phyloP scores from a whole-genome alignment of 2,329 filamentous ascomycete genomes.

The Verruconis gallopava region DNA sequence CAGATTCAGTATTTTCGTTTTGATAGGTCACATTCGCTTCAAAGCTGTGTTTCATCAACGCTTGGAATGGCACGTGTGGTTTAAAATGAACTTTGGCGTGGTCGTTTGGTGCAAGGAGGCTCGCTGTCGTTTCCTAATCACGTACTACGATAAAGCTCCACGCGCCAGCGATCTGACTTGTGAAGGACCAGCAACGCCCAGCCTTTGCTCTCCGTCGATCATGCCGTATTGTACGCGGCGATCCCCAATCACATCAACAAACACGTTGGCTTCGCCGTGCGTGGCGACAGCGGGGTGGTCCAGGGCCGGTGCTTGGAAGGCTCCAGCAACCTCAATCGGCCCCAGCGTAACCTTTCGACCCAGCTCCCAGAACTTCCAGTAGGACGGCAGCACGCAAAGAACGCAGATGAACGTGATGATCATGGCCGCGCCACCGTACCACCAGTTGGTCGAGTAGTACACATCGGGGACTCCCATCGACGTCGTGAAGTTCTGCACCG shows the following conservation, averaged over 20 bases:
- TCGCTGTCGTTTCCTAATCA: no score
- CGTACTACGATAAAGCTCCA: no score
- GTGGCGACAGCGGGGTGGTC: conserved; percentile 1
- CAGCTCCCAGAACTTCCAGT: conserved; percentile 8
- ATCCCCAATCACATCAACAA: conserved; percentile 3
- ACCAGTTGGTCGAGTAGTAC: neutral
- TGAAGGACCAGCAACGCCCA: neutral
- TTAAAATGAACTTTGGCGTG: no score
- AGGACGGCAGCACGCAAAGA: neutral
- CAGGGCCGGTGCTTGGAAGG: conserved; percentile 3
- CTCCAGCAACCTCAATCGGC: conserved; percentile 2
- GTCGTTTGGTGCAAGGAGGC: no score
- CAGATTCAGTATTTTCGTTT: no score
- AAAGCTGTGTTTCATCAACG: no score
- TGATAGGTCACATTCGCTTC: no score
- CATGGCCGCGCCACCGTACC: conserved; percentile 1
- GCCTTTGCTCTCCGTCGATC: neutral
- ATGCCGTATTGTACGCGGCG: conserved; percentile 1
- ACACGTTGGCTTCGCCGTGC: neutral
- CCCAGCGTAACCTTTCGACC: conserved; percentile 6
- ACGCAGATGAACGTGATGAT: neutral
- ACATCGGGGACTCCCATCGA: neutral
- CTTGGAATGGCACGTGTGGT: no score
- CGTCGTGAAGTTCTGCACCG: neutral
- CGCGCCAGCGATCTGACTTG: no score